Evolutionary conservation across 2,329 filamentous ascomycete species (phyloP).

Genomic region (Trichoderma sp.): DNA sequence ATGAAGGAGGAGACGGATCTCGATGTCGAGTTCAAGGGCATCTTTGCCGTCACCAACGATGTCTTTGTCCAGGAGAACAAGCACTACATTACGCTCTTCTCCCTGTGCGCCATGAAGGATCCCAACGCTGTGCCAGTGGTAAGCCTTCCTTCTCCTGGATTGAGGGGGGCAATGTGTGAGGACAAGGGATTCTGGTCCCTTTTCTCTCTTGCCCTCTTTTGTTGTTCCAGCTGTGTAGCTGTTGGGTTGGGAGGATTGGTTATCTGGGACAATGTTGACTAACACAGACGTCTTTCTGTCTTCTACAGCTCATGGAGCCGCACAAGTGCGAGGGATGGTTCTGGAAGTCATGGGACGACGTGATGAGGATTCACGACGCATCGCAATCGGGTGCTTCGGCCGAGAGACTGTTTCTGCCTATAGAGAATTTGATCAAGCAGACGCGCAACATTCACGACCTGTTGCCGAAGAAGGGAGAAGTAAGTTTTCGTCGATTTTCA

Average conservation of each 20-base stretch:
- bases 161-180: too few species aligned
- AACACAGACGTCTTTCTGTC: neutral
- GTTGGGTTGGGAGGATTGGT: neutral
- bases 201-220: neutral
- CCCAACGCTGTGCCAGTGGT: slow-evolving; percentile 57
- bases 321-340: slow-evolving; percentile 56
- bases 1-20: slow-evolving; percentile 71
- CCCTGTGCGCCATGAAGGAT: slow-evolving; percentile 55
- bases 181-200: neutral
- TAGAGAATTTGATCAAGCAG: slow-evolving; percentile 39
- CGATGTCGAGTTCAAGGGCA: slow-evolving; percentile 52
- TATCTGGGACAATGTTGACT: neutral
- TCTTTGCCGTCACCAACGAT: slow-evolving; percentile 68
- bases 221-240: neutral
- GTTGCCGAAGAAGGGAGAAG: neutral
- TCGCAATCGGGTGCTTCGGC: slow-evolving; percentile 27
- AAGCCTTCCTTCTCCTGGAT: slow-evolving; percentile 3
- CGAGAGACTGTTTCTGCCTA: slow-evolving; percentile 40
- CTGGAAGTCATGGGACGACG: slow-evolving; percentile 51
- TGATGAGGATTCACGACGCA: slow-evolving; percentile 39
- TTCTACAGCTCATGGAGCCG: slow-evolving; percentile 46
- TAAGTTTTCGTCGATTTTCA: neutral
- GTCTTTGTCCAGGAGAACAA: slow-evolving; percentile 61
- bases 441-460: slow-evolving; percentile 32
- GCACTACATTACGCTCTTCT: slow-evolving; percentile 76